Evolutionary conservation across 2,329 filamentous ascomycete species (phyloP), one percentile per base, ranked within the genome.

Genomic region (Claviceps arundinis): DNA sequence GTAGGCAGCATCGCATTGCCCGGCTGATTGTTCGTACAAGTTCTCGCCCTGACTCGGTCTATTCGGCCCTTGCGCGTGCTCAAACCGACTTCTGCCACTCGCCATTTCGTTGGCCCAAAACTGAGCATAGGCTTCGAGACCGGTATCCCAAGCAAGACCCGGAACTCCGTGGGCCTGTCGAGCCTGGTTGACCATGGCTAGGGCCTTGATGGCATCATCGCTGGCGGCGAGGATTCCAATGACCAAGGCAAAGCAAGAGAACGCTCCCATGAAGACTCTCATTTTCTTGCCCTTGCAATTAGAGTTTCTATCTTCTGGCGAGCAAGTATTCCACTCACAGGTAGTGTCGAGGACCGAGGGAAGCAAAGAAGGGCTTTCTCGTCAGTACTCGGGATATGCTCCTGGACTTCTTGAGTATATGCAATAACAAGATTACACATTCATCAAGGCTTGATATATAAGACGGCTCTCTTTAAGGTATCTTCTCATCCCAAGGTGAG

Each of bases 11-110:
- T 66, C 60, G 42, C 64, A 67, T 41, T 63, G 60, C 5, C 57
- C 56, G 1, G 65, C 60, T 11, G 60, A 56, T 38, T 65, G 60
- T 34, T 63, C 61, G 52, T 63, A 67, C 38, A 68, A 58, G 14
- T 59, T 65, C 52, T 69, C 66, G 42, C 66, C 66, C 47, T 69
- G 66, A n/a, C 56, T 53, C 3, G 63, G 64, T 3, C 66, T 63
- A 14, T 61, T 58, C 37, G 57, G 48, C 2, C 60, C 60, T 9
- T 62, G 57, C 4, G 66, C 62, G 50, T 68, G 66, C 42, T 60
- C 55, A 50, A 68, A 67, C 3, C 61, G 59, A 30, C 59, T 58
- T n/a, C 54, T 53, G 6, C 58, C 60, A 16, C 59, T 57, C 2
- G 59, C 65, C 59, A 69, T 65, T 40, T 65, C 56, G 45, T 63